Evolutionary conservation across 768 basidiomycete genomes (phyloP).

Genomic region (Serendipita sp.): DNA sequence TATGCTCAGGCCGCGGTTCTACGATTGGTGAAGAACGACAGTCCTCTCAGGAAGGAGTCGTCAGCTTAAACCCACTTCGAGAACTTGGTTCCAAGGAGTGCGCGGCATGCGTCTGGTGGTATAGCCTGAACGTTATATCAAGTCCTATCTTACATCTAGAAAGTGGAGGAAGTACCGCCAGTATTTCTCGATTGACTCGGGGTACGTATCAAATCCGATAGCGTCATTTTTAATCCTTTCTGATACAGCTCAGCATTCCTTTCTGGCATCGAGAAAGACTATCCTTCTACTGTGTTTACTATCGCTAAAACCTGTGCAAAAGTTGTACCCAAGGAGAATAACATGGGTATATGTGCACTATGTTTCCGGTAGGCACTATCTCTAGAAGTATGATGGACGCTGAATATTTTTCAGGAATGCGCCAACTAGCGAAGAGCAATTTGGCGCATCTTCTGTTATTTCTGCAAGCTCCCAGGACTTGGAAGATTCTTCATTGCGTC

Average conservation of each 20-base stretch:
- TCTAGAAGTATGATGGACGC: no score
- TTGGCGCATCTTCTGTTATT: no score
- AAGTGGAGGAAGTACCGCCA: constrained; percentile 20
- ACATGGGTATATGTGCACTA: neutral
- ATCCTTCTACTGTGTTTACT: constrained; percentile 74
- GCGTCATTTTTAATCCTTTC: neutral
- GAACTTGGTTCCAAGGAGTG: constrained; percentile 72
- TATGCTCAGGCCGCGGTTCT: constrained; percentile 65
- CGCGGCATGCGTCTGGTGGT: constrained; percentile 65
- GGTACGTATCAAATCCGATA: constrained; percentile 24
- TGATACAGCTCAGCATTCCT: constrained; percentile 45
- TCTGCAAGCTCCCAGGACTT: no score
- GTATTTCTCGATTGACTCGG: constrained; percentile 52
- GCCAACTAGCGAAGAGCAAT: no score
- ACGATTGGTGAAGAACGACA: constrained; percentile 48
- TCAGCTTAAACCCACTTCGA: constrained; percentile 49
- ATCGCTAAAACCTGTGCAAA: constrained; percentile 70
- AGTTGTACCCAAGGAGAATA: constrained; percentile 38
- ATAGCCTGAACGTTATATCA: constrained; percentile 29
- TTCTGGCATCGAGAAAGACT: constrained; percentile 61
- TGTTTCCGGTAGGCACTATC: neutral
- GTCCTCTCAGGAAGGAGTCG: constrained; percentile 19
- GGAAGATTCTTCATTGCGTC: neutral
- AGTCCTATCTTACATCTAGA: neutral
- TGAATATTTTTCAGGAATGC: no score